Base-by-base conservation (phyloP, 805 yeast genomes). In the Saccharomyces kudriavzevii region DNA sequence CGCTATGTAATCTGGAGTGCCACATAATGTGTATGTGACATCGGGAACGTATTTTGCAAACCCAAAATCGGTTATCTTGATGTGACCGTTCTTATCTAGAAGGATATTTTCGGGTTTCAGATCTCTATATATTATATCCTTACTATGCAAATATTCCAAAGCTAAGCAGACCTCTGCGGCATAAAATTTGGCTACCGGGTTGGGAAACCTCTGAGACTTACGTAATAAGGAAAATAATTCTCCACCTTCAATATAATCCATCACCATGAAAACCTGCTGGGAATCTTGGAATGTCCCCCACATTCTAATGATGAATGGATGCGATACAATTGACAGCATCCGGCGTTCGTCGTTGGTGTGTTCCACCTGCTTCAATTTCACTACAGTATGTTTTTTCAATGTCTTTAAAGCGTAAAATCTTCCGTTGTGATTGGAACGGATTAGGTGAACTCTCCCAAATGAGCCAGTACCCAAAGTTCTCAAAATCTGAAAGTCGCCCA, bases 231-330 rank as follows among this genome's bases (percentile, higher is more conserved):
- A 82, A 65, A 91, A 91, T 51, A 91, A 77, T 73, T 91, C 97
- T 53, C 97, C 97, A 60, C 97, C 97, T 74, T 91, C 97, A 58
- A 90, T 85, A 70, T 89, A 91, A 69, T 91, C 97, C 97, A 91
- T 91, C 47, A 91, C 89, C 94, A 91, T 89, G 68, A 90, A 91
- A 53, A 91, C 76, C 58, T 87, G 85, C 60, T 78, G 79, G 47
- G 87, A 75, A 72, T 91, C 97, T 71, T 91, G 97, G 71, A 87
- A 91, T 0, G 97, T 91, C 24, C 97, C 97, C 97, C 97, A 91
- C 87, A 91, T 85, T 63, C 96, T 80, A 56, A 89, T 87, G 52
- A 91, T 78, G 65, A 91, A 91, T 14, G 97, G 97, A 66, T 90
- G 96, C 60, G 87, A 87, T 9, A 89, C 95, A 49, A 88, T 73